Base-by-base conservation (phyloP, 2,329 filamentous ascomycete genomes). In the Chrysosporium keratinophilum region DNA sequence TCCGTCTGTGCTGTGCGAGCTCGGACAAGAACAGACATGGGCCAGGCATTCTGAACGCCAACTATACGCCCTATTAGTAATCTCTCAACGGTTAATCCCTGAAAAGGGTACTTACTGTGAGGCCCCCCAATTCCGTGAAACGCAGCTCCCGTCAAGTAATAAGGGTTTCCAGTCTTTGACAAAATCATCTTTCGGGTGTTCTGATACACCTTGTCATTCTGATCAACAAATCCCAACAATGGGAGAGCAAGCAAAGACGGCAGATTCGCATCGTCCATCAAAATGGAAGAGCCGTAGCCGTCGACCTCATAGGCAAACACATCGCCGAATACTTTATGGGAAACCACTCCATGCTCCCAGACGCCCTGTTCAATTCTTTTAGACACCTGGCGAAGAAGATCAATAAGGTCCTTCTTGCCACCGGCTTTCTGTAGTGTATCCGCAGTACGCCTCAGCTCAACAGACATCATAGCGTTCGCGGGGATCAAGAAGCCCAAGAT, bases 401-500 rank as follows among this genome's bases (percentile, higher is more conserved):
- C 61, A 2, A 74, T 75, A 0, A 80, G 69, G 1, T 71, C 68
- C 2, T 75, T 67, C 46, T 85, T 79, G 1, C 78, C 79, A 15
- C 66, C 65, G 1, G 76, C 80, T 5, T 75, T 74, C 50, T 74
- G 72, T n/a, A 97, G 78, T 17, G 94, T 76, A 5, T 76, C 74
- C 0, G 88, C 82, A 0, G 87, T 83, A 41, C 87, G 83, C 58
- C 83, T 80, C 23, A 98, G 76, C 69, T 98, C 89, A 0, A 91
- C 87, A 1, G 88, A 84, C 78, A 98, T 95, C 84, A 95, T 91
- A 20, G 93, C 93, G 65, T 98, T 98, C 37, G 88, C 84, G 0
- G 93, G 93, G 60, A 98, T 95, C 67, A 95, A 88, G 74, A 88
- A 98, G 43, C 90, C 90, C 2, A 98, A 76, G 37, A 93, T 96